Conservation (phyloP, 2,329 filamentous ascomycete species). For the Ustilaginoidea virens region DNA sequence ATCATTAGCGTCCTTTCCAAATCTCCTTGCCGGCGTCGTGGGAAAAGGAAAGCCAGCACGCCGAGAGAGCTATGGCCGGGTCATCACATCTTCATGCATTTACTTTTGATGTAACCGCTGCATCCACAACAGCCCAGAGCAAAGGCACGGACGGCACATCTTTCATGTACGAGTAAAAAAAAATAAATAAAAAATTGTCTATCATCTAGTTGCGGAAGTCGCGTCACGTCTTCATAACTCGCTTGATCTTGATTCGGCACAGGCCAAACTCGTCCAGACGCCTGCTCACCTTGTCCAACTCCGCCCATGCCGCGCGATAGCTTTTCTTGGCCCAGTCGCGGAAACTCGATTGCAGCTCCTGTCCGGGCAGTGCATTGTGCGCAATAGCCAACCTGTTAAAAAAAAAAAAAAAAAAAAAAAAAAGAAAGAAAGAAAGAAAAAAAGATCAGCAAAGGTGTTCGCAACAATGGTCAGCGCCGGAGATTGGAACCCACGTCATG, state of each 20-base stretch:
- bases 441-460: too few species aligned
- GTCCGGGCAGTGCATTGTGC: slow-evolving; percentile 57
- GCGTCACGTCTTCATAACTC: slow-evolving; percentile 30
- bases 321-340: slow-evolving; percentile 57
- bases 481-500: slow-evolving; percentile 56
- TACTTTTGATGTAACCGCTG: slow-evolving; percentile 4
- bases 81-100: too few species aligned
- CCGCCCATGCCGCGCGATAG: slow-evolving; percentile 54
- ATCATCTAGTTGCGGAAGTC: slow-evolving; percentile 16
- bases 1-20: too few species aligned
- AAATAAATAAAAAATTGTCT: slow-evolving; percentile 11
- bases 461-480: too few species aligned
- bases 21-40: too few species aligned
- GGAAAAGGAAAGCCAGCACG: too few species aligned
- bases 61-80: too few species aligned
- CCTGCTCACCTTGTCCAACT: slow-evolving; percentile 41
- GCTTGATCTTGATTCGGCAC: slow-evolving; percentile 32
- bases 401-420: too few species aligned
- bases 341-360: slow-evolving; percentile 50
- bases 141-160: too few species aligned
- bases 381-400: slow-evolving; percentile 60
- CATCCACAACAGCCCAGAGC: slow-evolving; percentile 21
- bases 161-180: slow-evolving; percentile 18
- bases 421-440: too few species aligned
- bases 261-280: slow-evolving; percentile 27